Evolutionary conservation across 2,329 filamentous ascomycete species (phyloP), one percentile per base, ranked within the genome.

Genomic region (Ceratocystis colombiana): DNA sequence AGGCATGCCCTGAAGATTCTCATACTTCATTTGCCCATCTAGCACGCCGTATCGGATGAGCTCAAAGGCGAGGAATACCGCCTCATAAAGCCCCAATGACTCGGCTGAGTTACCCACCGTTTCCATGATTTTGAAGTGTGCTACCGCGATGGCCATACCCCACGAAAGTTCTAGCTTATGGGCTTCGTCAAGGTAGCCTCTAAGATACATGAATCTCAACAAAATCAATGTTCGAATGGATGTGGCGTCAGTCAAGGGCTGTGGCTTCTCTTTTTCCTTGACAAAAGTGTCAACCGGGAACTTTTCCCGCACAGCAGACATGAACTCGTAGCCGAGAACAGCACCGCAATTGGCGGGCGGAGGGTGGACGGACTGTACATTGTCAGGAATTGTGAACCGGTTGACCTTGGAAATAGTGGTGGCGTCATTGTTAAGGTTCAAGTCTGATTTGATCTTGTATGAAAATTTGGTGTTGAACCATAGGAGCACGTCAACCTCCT

Each of bases 131-230:
- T 81, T 77, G 66, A 85, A 78, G 30, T 96, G 77, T 2, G 88
- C 86, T 37, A 84, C 83, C 37, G 86, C 85, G 48, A 97, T 79
- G 22, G 89, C 89, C 71, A 86, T 85, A 17, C 93, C 94, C 90
- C 91, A 96, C 7, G 79, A 76, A 7, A 92, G 96, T 68, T 96
- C 80, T 4, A 67, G 50, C 68, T 86, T 84, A 75, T 97, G 93
- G 61, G 83, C 79, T 63, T 86, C 81, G 70, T 94, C 84, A 61
- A 96, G 81, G 72, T 96, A 99, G 28, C 88, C 91, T 68, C 92
- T 85, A 62, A 97, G 80, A 73, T 96, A 90, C 25, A 99, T 80
- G 75, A 96, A 94, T 66, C 91, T 85, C 88, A 90, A 96, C 67
- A 93, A 82, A 5, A 87, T 84, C 71, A 96, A 89, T 20, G 84